Base-by-base conservation (phyloP, 768 basidiomycete species). In the Cyclocybe cylindracea region DNA sequence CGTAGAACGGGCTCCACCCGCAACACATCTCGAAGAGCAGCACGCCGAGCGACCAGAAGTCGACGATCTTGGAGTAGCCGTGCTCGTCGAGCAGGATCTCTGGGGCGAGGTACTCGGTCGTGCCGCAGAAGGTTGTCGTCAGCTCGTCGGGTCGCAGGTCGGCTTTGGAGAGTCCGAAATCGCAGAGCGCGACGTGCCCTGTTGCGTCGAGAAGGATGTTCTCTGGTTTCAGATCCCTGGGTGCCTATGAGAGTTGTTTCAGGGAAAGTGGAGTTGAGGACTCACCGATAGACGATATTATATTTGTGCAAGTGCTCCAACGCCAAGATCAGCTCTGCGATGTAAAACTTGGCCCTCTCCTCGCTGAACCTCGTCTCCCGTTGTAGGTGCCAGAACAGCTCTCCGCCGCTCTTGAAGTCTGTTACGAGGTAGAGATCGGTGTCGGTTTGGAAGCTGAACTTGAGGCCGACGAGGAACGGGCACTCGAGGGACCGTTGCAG, bases 11-110 rank as follows among this genome's bases (percentile, higher is more conserved):
- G 66, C 91, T 94, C 97, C 97, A 98, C 5, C 97, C 97, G 60
- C 97, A 99, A 63, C 97, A 98, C 97, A 99, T 99, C 73, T 99
- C 97, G 66, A 98, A 99, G 18, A 99, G 77, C 32, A 99, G 77
- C 1, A 98, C 97, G 33, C 95, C 96, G 14, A 98, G 74, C 42
- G 88, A 91, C 95, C 97, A 99, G 68, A 98, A 99, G 68, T 99
- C 97, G 60, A 99, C 97, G 44, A 97, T 86, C 72, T 98, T 98
- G 41, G 91, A 93, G 70, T 99, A 98, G 10, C 97, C 97, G 57
- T 96, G 94, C 64, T 98, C 97, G 68, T 98, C 95, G 39, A 99
- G 81, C 8, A 99, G 80, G n/a, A 99, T 96, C 65, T 99, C 97
- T 0, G 97, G 97, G 0, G 97, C 97, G 45, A 99, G 90, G 67